A percentile compares a stretch with the other conserved stretches of the same genome.
These are phyloP conservation scores for Diatrype stigma DNA, from an alignment of 2,329 filamentous ascomycete genomes.

Conservation along the genomic window DNA sequence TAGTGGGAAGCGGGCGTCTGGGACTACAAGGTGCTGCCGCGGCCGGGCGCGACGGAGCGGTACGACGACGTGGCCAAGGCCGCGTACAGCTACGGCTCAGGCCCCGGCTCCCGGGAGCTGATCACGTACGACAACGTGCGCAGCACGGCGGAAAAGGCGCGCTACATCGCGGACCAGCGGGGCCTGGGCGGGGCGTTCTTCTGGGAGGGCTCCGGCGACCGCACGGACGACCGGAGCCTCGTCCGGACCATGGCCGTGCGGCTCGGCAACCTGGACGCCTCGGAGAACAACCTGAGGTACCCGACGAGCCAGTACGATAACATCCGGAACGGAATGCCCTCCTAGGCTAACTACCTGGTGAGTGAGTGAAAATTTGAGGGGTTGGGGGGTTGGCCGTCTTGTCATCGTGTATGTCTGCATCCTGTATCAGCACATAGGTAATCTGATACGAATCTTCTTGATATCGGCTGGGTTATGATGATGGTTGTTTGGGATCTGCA, in stretches of 20 bases:
- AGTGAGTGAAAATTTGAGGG: too few species aligned
- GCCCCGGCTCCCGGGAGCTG: slow-evolving; percentile 53
- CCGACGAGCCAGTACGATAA: slow-evolving; percentile 57
- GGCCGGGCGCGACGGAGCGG: slow-evolving; percentile 49
- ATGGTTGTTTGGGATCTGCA: too few species aligned
- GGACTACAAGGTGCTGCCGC: slow-evolving; percentile 70
- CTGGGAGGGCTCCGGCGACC: slow-evolving; percentile 77
- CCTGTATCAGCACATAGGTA: not conserved
- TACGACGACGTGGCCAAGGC: slow-evolving; percentile 57
- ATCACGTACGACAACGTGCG: slow-evolving; percentile 65
- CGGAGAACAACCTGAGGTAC: slow-evolving; percentile 50
- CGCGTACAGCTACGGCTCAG: slow-evolving; percentile 65
- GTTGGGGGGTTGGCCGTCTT: too few species aligned
- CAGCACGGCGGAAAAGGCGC: slow-evolving; percentile 57
- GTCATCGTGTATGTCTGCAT: not conserved
- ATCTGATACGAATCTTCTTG: not conserved
- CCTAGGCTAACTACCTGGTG: not conserved
- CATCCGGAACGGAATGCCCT: slow-evolving; percentile 37
- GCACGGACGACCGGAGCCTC: slow-evolving; percentile 48
- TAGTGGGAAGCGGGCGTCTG: slow-evolving; percentile 60
- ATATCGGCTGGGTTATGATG: too few species aligned
- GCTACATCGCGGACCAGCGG: slow-evolving; percentile 52
- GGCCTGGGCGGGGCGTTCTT: slow-evolving; percentile 74
- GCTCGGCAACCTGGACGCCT: slow-evolving; percentile 46
- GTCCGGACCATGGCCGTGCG: slow-evolving; percentile 46